phyloP scores from a whole-genome alignment of 345 rosid species.

The Aquilaria sinensis region DNA sequence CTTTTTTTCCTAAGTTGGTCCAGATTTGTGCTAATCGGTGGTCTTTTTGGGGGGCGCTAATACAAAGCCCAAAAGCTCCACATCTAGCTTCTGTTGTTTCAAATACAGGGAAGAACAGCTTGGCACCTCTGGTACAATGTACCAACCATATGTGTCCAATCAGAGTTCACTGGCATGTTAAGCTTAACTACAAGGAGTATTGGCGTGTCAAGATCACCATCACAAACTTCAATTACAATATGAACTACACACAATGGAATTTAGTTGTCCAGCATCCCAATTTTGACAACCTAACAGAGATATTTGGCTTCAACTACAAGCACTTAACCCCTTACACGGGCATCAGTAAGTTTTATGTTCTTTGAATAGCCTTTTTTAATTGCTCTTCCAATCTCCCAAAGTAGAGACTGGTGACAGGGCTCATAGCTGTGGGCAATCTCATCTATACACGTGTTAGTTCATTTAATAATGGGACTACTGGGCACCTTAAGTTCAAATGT shows the following conservation, averaged over 20 bases:
- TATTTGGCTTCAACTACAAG: slow-evolving; percentile 68
- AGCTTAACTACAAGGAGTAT: slow-evolving; percentile 70
- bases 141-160: slow-evolving; percentile 92
- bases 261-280: slow-evolving; percentile 82
- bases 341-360: slow-evolving; percentile 50
- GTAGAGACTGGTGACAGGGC: too few relatives aligned
- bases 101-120: slow-evolving; percentile 29
- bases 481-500: too few relatives aligned
- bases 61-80: slow-evolving; percentile 42
- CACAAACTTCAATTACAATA: slow-evolving; percentile 76
- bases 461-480: too few relatives aligned
- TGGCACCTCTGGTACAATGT: slow-evolving; percentile 57
- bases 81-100: slow-evolving; percentile 63
- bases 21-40: background rate
- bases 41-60: background rate
- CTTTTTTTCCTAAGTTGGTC: slow-evolving; percentile 6
- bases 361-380: background rate
- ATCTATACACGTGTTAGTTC: too few relatives aligned
- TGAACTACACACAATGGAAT: slow-evolving; percentile 83
- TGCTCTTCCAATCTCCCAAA: background rate
- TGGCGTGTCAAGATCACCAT: slow-evolving; percentile 81
- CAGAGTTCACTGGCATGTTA: slow-evolving; percentile 89
- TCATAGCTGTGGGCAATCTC: too few relatives aligned
- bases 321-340: slow-evolving; percentile 46
- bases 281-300: slow-evolving; percentile 62